These are phyloP conservation scores for Eimeria praecox DNA, from an alignment of 169 alveolate species.

Conservation along the genomic window DNA sequence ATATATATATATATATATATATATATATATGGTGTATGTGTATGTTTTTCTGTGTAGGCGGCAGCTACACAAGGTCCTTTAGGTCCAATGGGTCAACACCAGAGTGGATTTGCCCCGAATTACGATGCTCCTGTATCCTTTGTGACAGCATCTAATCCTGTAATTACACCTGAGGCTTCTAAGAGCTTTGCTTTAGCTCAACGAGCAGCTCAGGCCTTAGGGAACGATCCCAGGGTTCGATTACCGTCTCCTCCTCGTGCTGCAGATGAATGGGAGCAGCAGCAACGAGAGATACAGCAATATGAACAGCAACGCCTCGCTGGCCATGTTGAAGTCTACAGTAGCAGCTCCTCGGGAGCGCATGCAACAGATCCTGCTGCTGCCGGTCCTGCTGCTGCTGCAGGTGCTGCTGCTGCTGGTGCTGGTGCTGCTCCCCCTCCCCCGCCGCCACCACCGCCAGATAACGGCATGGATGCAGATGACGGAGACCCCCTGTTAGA, in stretches of 20 bases:
- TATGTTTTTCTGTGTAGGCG: slow-evolving; percentile 46
- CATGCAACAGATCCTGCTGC: slow-evolving; percentile 8
- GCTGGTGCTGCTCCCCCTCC: background rate
- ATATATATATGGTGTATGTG: too few relatives aligned
- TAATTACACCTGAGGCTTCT: slow-evolving; percentile 42
- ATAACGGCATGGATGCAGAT: slow-evolving; percentile 60
- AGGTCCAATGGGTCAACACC: slow-evolving; percentile 71
- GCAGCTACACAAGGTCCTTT: slow-evolving; percentile 47
- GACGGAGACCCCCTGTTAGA: slow-evolving; percentile 64
- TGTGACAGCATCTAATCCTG: slow-evolving; percentile 29
- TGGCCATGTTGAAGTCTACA: slow-evolving; percentile 18
- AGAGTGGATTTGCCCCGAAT: background rate
- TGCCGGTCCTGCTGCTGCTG: slow-evolving; percentile 5
- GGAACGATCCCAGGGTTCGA: slow-evolving; percentile 47
- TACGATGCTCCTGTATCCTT: slow-evolving; percentile 64
- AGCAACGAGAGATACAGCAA: slow-evolving; percentile 59
- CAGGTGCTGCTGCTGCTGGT: slow-evolving; percentile 30
- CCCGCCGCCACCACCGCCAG: background rate
- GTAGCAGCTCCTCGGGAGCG: background rate
- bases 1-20: too few relatives aligned
- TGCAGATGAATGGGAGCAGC: slow-evolving; percentile 65
- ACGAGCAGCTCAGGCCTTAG: slow-evolving; percentile 65
- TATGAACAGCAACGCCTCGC: slow-evolving; percentile 58
- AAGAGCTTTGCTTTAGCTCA: slow-evolving; percentile 63
- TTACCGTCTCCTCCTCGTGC: slow-evolving; percentile 52